Percentiles rank a stretch among this genome's conserved stretches.
phyloP scores from a whole-genome alignment of 2,329 filamentous ascomycete species.

The Penicillium sp. region DNA sequence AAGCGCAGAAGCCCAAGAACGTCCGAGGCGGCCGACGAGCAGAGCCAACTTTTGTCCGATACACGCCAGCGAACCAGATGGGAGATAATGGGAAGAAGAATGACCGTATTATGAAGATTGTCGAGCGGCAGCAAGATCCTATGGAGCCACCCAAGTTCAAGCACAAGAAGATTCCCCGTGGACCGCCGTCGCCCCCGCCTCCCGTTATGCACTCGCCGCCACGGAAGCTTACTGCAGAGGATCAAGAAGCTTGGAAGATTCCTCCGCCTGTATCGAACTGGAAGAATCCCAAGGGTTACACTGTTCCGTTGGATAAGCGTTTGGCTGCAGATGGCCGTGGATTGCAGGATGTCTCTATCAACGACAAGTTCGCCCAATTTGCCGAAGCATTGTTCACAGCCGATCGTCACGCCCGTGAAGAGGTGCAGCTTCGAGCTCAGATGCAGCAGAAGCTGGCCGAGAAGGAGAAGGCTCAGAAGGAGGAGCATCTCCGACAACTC shows the following conservation, averaged over 20 bases:
- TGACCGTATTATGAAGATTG: constrained; percentile 98
- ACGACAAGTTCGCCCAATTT: constrained; percentile 97
- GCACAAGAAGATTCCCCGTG: constrained; percentile 95
- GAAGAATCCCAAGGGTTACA: constrained; percentile 99
- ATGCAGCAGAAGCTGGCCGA: constrained; percentile 98
- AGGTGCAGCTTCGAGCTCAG: constrained; percentile 86
- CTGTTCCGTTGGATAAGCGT: constrained; percentile 92
- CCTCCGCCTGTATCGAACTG: constrained; percentile 92
- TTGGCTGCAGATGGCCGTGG: constrained; percentile 91
- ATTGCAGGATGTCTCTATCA: constrained; percentile 92
- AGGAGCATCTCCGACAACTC: constrained; percentile 84
- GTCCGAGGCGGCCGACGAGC: constrained; percentile 79
- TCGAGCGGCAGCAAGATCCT: constrained; percentile 89
- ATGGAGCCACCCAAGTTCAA: constrained; percentile 99
- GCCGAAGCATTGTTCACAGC: constrained; percentile 93
- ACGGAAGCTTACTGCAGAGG: constrained; percentile 91
- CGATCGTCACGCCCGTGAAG: constrained; percentile 91
- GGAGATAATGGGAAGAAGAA: constrained; percentile 83
- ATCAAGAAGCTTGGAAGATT: constrained; percentile 96
- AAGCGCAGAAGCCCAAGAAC: constrained; percentile 95
- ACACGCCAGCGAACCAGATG: constrained; percentile 97
- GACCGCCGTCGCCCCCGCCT: constrained; percentile 88
- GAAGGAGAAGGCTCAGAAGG: constrained; percentile 94
- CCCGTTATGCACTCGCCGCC: constrained; percentile 95
- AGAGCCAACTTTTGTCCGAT: constrained; percentile 91